Evolutionary conservation across 345 rosid species (phyloP).

Genomic region (Eucalyptus leucophloia): DNA sequence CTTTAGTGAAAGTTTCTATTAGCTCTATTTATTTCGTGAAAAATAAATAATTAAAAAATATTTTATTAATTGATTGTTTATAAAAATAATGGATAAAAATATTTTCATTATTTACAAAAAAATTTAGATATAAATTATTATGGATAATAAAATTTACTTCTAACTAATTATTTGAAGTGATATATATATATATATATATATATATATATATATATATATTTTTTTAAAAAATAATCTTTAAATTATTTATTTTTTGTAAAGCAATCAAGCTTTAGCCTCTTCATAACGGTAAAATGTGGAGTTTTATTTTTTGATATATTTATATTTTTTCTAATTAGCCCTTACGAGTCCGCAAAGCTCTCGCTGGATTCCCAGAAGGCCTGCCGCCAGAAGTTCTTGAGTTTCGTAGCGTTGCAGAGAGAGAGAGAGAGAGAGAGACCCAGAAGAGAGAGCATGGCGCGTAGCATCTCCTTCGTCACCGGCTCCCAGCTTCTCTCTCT

Average conservation of each 20-base stretch:
- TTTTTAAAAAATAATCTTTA: too few species aligned
- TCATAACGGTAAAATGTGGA: neutral
- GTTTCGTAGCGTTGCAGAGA: neutral
- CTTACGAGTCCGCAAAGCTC: neutral
- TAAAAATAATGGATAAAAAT: fast-evolving
- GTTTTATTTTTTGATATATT: neutral
- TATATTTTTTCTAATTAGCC: neutral
- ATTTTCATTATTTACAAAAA: fast-evolving
- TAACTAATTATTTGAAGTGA: too few species aligned
- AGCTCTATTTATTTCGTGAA: fast-evolving
- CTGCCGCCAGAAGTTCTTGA: neutral
- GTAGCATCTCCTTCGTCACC: constrained; percentile 65
- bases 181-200: too few species aligned
- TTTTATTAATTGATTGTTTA: neutral
- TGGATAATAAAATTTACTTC: too few species aligned
- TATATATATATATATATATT: too few species aligned
- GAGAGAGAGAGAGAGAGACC: neutral
- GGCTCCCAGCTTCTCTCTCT: constrained; percentile 70
- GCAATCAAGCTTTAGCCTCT: fast-evolving
- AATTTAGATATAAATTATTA: neutral
- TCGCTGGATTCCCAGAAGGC: neutral
- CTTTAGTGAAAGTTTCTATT: neutral
- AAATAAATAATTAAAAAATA: neutral
- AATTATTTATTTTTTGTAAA: too few species aligned
- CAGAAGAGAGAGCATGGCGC: constrained; percentile 32